Evolutionary conservation across 2,329 filamentous ascomycete species (phyloP).

Genomic region (Pseudogymnoascus sp.): DNA sequence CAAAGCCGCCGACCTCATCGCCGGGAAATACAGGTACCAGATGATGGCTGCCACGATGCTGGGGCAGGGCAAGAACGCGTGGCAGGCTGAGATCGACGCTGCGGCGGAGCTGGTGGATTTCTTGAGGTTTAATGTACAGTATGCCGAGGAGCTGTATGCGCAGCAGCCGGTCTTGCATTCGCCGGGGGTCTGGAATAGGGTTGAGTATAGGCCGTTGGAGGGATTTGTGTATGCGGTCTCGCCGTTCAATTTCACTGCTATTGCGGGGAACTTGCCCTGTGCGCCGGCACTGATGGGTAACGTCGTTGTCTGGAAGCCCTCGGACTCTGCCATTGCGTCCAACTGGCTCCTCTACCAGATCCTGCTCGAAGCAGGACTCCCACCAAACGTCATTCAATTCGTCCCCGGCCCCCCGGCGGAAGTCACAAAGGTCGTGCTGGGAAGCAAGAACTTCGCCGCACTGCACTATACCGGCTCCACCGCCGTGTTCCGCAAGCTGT

Average conservation of each 20-base stretch:
- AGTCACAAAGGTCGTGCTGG: conserved; percentile 69
- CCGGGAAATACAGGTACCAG: conserved; percentile 90
- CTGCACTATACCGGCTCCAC: conserved; percentile 95
- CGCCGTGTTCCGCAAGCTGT: conserved; percentile 79
- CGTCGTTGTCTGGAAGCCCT: conserved; percentile 96
- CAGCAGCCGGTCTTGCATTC: conserved; percentile 81
- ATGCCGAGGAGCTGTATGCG: conserved; percentile 82
- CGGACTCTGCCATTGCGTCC: conserved; percentile 76
- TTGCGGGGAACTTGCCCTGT: conserved; percentile 77
- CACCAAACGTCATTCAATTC: conserved; percentile 86
- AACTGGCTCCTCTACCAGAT: conserved; percentile 90
- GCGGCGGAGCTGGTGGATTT: conserved; percentile 92
- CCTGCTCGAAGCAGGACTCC: conserved; percentile 82
- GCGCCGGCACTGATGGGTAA: conserved; percentile 86
- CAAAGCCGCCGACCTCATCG: conserved; percentile 86
- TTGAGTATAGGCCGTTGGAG: conserved; percentile 83
- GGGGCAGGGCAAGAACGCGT: conserved; percentile 95
- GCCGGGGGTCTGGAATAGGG: conserved; percentile 80
- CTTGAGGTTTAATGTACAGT: conserved; percentile 87
- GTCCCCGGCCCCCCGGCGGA: conserved; percentile 80
- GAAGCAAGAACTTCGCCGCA: conserved; percentile 75
- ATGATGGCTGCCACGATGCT: conserved; percentile 95
- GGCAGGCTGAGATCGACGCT: conserved; percentile 97
- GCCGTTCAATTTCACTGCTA: conserved; percentile 96
- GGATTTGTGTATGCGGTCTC: conserved; percentile 92